Evolutionary conservation across 192 early-diverging fungal species (phyloP), one percentile per base, ranked within the genome.

Genomic region (Coemansia aciculifera): DNA sequence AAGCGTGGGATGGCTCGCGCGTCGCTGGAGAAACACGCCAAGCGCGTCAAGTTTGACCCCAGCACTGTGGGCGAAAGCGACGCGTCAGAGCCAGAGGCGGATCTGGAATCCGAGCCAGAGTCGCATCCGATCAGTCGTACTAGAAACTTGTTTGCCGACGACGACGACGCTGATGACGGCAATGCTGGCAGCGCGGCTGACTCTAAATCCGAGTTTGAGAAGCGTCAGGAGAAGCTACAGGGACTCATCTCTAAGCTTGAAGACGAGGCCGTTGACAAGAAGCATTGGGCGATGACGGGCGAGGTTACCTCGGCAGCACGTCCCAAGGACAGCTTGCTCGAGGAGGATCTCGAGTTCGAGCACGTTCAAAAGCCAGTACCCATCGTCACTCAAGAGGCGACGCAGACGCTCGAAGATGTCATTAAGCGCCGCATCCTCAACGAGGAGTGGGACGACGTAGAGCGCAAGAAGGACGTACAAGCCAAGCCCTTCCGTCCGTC

Each of bases 371-470:
- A 97, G 81, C 94, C 97, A 2, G 94, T 95, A 0, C 97, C 97
- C 13, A 90, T 97, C 13, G 91, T 97, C 37, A 98, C 97, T 2
- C 91, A 94, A 74, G 95, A 98, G 75, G 77, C 83, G 0, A 98
- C 95, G 7, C 75, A 86, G 59, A 86, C 92, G 5, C 85, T 99
- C 12, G 96, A 97, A 72, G 96, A 98, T 59, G 73, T 97, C 63
- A 99, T 99, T 81, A 93, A 92, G 77, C 87, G 89, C 59, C 91
- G 97, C 31, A 97, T 99, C 74, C 73, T 93, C 38, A 95, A 94
- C 62, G 81, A 84, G 34, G 87, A 91, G 70, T 99, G 90, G 84
- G 93, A 98, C 82, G 96, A 98, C 73, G 97, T 99, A 3, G 92
- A 90, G 39, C 90, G 96, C 62, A 94, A 95, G 78, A 86, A 88